Percentiles rank a stretch among this genome's conserved stretches.
These are phyloP conservation scores for Globisporangium recalcitrans DNA, from an alignment of 352 stramenopile genomes.

Conservation along the genomic window DNA sequence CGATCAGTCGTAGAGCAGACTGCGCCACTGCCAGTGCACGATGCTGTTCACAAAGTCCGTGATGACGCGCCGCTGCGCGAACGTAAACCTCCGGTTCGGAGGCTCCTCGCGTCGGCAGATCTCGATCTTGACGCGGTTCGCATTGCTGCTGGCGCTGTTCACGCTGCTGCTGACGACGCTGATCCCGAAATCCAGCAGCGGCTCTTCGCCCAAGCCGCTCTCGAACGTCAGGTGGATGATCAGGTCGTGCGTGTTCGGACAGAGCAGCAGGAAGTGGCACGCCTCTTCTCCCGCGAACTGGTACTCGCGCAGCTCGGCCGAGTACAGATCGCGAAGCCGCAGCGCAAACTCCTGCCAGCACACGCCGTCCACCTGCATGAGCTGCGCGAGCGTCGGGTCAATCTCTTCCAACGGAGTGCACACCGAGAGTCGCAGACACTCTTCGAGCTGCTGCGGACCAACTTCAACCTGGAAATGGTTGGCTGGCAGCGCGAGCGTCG, in stretches of 20 bases:
- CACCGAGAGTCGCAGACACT: constrained; percentile 76
- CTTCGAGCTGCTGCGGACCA: constrained; percentile 75
- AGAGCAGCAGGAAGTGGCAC: constrained; percentile 77
- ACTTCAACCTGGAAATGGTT: constrained; percentile 72
- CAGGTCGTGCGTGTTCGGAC: constrained; percentile 74
- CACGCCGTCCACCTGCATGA: constrained; percentile 61
- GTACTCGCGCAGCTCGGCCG: constrained; percentile 79
- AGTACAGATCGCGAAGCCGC: constrained; percentile 71
- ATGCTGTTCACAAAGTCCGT: constrained; percentile 85
- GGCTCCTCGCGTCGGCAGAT: constrained; percentile 85
- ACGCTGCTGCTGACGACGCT: constrained; percentile 19
- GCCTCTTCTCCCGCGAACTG: constrained; percentile 72
- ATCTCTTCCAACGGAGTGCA: constrained; percentile 74
- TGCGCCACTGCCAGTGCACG: constrained; percentile 86
- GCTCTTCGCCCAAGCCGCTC: constrained; percentile 24
- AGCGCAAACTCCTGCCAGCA: constrained; percentile 77
- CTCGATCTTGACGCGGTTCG: constrained; percentile 39
- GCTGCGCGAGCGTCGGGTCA: constrained; percentile 65
- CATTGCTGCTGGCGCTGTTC: constrained; percentile 7
- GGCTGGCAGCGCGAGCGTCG: constrained; percentile 39
- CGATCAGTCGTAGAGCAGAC: constrained; percentile 85
- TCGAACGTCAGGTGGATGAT: constrained; percentile 85
- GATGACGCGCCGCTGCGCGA: constrained; percentile 76
- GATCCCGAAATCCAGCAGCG: constrained; percentile 5
- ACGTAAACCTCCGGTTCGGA: constrained; percentile 70